Percentiles rank a stretch among this genome's conserved stretches.
Conservation (phyloP, 306 rosid genomes). For the Datisca glomerata region DNA sequence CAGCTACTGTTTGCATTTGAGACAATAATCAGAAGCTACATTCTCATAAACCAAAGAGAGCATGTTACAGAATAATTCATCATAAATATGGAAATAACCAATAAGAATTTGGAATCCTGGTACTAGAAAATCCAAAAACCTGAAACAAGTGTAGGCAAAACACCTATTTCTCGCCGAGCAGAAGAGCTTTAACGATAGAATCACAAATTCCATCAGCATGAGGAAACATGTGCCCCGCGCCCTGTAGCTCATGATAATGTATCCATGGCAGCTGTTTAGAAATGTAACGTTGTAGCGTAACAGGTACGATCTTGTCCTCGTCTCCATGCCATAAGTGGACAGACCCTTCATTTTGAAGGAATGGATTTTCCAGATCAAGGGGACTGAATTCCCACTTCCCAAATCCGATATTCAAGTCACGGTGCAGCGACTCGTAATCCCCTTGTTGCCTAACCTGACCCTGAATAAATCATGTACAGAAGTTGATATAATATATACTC, state of each 20-base stretch:
- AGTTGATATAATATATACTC: too few species aligned
- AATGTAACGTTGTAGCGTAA: slow-evolving; percentile 40
- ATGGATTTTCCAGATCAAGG: slow-evolving; percentile 60
- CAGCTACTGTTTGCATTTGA: too few species aligned
- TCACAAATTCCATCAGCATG: slow-evolving; percentile 36
- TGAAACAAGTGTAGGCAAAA: not conserved
- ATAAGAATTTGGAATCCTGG: too few species aligned
- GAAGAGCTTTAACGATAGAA: slow-evolving; percentile 11
- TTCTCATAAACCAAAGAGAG: too few species aligned
- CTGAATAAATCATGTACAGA: too few species aligned
- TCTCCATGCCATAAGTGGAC: slow-evolving; percentile 92
- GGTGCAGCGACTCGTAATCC: slow-evolving; percentile 40
- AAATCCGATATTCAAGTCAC: slow-evolving; percentile 48
- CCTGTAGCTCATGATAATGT: slow-evolving; percentile 65
- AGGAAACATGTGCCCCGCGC: slow-evolving; percentile 61
- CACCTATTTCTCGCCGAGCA: slow-evolving; percentile 5
- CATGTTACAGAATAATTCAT: too few species aligned
- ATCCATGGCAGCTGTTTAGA: slow-evolving; percentile 68
- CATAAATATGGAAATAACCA: too few species aligned
- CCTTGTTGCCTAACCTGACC: slow-evolving; percentile 60
- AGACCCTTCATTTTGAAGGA: slow-evolving; percentile 49
- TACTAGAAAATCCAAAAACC: not conserved
- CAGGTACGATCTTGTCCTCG: slow-evolving; percentile 53
- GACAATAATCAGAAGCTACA: too few species aligned
- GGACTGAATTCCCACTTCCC: slow-evolving; percentile 86